Evolutionary conservation across 352 stramenopile species (phyloP).

Genomic region (Lagenidium giganteum): DNA sequence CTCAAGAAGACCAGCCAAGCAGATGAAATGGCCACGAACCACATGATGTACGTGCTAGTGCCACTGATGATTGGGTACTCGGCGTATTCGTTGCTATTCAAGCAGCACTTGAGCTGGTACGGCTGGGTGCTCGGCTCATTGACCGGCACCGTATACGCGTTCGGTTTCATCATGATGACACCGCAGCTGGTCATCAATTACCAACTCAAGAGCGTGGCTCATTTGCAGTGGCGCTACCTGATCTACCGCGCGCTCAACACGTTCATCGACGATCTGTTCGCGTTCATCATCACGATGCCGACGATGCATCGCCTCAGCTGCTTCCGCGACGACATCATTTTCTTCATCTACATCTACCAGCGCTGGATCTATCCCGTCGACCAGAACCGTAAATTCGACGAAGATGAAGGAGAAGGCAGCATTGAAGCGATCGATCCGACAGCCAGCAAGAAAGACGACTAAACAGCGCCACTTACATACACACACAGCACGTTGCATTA

Average conservation of each 20-base stretch:
- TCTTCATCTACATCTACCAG: conserved; percentile 89
- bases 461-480: too few relatives aligned
- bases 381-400: conserved; percentile 31
- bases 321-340: conserved; percentile 90
- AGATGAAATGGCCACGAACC: conserved; percentile 78
- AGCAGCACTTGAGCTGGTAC: conserved; percentile 79
- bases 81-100: conserved; percentile 79
- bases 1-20: conserved; percentile 55
- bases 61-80: conserved; percentile 75
- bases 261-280: conserved; percentile 92
- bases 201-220: conserved; percentile 86
- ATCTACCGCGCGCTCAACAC: conserved; percentile 93
- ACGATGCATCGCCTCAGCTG: conserved; percentile 87
- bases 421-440: too few relatives aligned
- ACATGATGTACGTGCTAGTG: conserved; percentile 74
- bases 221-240: conserved; percentile 92
- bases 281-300: conserved; percentile 89
- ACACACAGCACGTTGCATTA: too few relatives aligned
- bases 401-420: conserved; percentile 21
- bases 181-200: conserved; percentile 94
- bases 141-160: conserved; percentile 85
- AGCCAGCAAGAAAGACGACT: too few relatives aligned
- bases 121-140: conserved; percentile 83
- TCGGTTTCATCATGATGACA: conserved; percentile 90
- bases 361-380: conserved; percentile 90